A percentile compares a stretch with the other conserved stretches of the same genome.
phyloP scores from a whole-genome alignment of 176 grass and related monocot species.

The Aegilops umbellulata region DNA sequence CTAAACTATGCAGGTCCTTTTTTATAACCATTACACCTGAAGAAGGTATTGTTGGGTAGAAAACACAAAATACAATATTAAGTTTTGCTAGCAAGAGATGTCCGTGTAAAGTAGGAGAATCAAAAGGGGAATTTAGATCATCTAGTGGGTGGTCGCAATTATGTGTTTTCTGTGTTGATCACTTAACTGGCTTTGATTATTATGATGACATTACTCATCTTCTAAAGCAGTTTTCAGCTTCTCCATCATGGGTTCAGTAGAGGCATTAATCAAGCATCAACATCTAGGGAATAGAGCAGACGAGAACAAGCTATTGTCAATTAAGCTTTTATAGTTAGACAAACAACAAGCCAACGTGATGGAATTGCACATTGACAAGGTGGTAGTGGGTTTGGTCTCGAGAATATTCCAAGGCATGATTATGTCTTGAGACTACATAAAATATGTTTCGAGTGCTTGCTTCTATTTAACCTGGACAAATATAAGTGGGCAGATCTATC shows the following conservation, averaged over 20 bases:
- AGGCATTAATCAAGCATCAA: constrained; percentile 17
- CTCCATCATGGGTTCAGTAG: not conserved
- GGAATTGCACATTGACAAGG: constrained; percentile 14
- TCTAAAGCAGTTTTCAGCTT: constrained; percentile 9
- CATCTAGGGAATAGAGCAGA: not conserved
- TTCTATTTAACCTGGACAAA: constrained; percentile 8
- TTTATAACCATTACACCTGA: not conserved
- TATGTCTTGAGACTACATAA: constrained; percentile 28
- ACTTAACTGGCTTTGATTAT: not conserved
- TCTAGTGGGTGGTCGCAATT: not conserved
- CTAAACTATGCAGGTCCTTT: not conserved
- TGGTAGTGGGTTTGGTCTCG: constrained; percentile 35
- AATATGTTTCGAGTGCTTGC: constrained; percentile 20
- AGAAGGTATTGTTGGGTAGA: not conserved
- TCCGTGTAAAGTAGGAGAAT: not conserved
- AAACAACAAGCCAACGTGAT: constrained; percentile 16
- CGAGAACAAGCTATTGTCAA: constrained; percentile 19
- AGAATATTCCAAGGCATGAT: constrained; percentile 44
- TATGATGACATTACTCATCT: constrained; percentile 6
- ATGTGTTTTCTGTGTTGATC: not conserved
- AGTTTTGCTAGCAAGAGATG: not conserved
- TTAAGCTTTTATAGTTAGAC: constrained; percentile 11
- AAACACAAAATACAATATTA: not conserved
- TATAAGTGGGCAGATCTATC: constrained; percentile 11
- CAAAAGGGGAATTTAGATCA: not conserved